These are phyloP conservation scores for Zhuliangozyma blackwelliae DNA, from an alignment of 1,139 yeast species.

Conservation along the genomic window DNA sequence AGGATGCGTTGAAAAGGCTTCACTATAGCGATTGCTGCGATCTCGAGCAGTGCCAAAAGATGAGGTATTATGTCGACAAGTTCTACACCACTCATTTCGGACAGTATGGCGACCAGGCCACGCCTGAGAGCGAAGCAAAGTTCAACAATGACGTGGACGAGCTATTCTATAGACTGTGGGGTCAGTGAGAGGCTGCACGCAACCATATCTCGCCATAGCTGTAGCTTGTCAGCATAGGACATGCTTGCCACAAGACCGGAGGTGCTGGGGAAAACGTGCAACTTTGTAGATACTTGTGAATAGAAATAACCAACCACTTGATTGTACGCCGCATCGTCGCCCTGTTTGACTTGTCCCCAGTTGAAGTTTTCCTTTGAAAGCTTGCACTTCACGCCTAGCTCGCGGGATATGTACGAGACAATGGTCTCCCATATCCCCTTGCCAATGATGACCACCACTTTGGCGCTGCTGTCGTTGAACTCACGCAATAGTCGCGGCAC, in stretches of 20 bases:
- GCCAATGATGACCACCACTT: slow-evolving; percentile 58
- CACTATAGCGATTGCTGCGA: slow-evolving; percentile 39
- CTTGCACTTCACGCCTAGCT: slow-evolving; percentile 12
- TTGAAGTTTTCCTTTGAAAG: slow-evolving; percentile 24
- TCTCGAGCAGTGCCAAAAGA: slow-evolving; percentile 36
- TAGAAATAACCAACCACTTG: slow-evolving; percentile 10
- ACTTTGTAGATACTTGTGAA: slow-evolving; percentile 7
- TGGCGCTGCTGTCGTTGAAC: slow-evolving; percentile 34
- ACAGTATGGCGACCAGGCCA: slow-evolving; percentile 30
- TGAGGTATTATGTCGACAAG: slow-evolving; percentile 34
- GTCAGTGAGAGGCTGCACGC: slow-evolving; percentile 11
- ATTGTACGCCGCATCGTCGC: slow-evolving; percentile 13
- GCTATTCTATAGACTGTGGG: slow-evolving; percentile 37
- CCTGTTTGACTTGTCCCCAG: slow-evolving; percentile 50
- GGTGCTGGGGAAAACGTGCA: slow-evolving; percentile 69
- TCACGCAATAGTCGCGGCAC: slow-evolving; percentile 52
- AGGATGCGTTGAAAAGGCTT: slow-evolving; percentile 30
- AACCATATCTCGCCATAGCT: slow-evolving; percentile 39
- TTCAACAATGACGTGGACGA: slow-evolving; percentile 31
- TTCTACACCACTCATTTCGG: slow-evolving; percentile 39
- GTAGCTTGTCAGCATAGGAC: slow-evolving; percentile 40
- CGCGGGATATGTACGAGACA: slow-evolving; percentile 25
- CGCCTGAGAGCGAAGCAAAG: slow-evolving; percentile 21
- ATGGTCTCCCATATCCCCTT: slow-evolving; percentile 77
- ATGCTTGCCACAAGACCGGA: slow-evolving; percentile 68